Conservation (phyloP, 2,329 filamentous ascomycete species). For the Dothideomycetes sp. region DNA sequence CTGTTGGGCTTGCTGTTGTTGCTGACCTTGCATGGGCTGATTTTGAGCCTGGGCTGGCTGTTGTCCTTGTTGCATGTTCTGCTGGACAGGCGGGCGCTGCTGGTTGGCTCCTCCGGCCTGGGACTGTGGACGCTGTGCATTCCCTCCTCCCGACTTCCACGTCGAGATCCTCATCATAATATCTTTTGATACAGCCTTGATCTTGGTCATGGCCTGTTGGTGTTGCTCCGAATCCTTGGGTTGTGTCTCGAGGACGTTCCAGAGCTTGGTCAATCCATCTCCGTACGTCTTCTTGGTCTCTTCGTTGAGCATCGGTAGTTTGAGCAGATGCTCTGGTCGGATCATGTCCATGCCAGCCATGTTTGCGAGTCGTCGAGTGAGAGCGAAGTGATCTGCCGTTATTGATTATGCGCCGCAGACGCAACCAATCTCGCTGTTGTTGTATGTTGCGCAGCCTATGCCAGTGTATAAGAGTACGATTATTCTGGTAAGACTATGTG, state of each 20-base stretch:
- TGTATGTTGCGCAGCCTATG: too few species aligned
- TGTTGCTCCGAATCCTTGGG: conserved; percentile 9
- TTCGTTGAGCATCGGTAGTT: conserved; percentile 10
- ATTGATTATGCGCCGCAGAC: too few species aligned
- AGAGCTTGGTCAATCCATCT: conserved; percentile 10
- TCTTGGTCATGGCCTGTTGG: conserved; percentile 11
- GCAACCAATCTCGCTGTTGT: too few species aligned
- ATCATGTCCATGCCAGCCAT: conserved; percentile 12
- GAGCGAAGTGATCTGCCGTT: too few species aligned
- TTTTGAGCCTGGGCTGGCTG: conserved; percentile 1
- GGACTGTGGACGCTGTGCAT: not conserved
- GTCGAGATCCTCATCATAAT: conserved; percentile 7
- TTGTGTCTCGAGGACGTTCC: conserved; percentile 9
- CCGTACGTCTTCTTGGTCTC: conserved; percentile 6
- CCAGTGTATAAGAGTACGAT: too few species aligned
- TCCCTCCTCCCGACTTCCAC: conserved; percentile 4
- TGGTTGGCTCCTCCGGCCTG: not conserved
- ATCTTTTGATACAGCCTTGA: conserved; percentile 13
- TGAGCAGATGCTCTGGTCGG: conserved; percentile 10
- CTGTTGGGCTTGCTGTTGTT: not conserved
- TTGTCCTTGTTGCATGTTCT: conserved; percentile 1
- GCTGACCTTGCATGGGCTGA: conserved; percentile 4
- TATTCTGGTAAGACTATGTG: too few species aligned
- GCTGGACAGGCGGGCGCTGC: not conserved
- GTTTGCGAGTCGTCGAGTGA: too few species aligned